Conservation (phyloP, 495 filamentous ascomycete genomes). For the Tuber aestivum region DNA sequence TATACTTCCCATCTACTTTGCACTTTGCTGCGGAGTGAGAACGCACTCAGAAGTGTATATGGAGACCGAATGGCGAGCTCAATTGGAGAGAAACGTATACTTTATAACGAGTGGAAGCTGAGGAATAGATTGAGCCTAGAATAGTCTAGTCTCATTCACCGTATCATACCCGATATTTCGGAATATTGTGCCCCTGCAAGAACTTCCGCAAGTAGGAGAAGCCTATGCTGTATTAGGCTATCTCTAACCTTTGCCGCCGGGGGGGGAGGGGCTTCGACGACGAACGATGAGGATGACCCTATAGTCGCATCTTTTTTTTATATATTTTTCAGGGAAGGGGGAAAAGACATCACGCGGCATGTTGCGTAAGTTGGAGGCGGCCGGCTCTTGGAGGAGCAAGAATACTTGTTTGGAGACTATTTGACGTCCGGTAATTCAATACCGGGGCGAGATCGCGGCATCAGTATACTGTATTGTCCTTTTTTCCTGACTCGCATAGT, state of each 20-base stretch:
- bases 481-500: background rate
- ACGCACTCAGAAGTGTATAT: background rate
- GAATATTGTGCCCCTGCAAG: background rate
- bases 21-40: constrained; percentile 1
- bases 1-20: background rate
- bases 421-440: background rate
- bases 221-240: background rate
- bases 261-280: background rate
- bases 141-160: background rate
- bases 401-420: background rate
- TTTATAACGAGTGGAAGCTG: background rate
- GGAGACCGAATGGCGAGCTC: background rate
- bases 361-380: background rate
- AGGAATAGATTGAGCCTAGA: background rate
- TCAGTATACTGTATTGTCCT: background rate
- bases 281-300: background rate
- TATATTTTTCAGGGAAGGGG: background rate
- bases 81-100: background rate
- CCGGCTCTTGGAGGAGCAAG: background rate
- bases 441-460: background rate
- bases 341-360: background rate
- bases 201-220: background rate
- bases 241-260: background rate
- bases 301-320: background rate
- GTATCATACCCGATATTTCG: background rate